Percentiles rank a stretch among this genome's conserved stretches.
phyloP scores from a whole-genome alignment of 768 basidiomycete genomes.

The Tricholoma terreum region DNA sequence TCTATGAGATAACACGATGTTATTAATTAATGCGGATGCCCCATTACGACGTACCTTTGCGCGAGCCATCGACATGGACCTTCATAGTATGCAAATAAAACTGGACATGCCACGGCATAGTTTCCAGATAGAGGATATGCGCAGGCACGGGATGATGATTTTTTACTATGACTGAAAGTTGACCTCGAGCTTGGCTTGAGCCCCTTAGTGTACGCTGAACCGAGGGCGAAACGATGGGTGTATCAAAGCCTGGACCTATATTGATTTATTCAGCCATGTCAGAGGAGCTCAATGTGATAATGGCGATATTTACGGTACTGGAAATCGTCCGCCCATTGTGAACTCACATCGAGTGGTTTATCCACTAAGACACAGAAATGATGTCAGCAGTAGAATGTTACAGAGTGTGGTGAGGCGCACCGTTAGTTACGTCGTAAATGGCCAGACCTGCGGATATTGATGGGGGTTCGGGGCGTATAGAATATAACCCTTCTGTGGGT shows the following conservation, averaged over 20 bases:
- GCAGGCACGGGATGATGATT: constrained; percentile 52
- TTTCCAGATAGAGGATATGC: constrained; percentile 75
- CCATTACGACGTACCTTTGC: constrained; percentile 37
- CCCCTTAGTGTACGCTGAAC: constrained; percentile 72
- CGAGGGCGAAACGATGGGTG: constrained; percentile 50
- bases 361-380: constrained; percentile 27
- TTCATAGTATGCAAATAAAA: constrained; percentile 81
- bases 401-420: constrained; percentile 32
- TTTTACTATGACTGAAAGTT: constrained; percentile 60
- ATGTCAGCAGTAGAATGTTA: constrained; percentile 2
- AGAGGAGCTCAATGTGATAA: neutral
- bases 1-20: constrained; percentile 35
- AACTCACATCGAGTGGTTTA: constrained; percentile 51
- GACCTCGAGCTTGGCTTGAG: constrained; percentile 71
- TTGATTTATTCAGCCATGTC: neutral
- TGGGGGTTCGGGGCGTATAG: constrained; percentile 52
- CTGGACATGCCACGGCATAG: constrained; percentile 90
- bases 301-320: constrained; percentile 49
- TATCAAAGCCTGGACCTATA: constrained; percentile 36
- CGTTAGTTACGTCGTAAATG: constrained; percentile 44
- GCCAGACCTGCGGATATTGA: constrained; percentile 32
- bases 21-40: neutral
- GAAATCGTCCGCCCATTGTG: constrained; percentile 61
- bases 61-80: constrained; percentile 43
- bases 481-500: constrained; percentile 40